These are phyloP conservation scores for Brasilioporus rufonigricans DNA, from an alignment of 768 basidiomycete species.

Conservation along the genomic window DNA sequence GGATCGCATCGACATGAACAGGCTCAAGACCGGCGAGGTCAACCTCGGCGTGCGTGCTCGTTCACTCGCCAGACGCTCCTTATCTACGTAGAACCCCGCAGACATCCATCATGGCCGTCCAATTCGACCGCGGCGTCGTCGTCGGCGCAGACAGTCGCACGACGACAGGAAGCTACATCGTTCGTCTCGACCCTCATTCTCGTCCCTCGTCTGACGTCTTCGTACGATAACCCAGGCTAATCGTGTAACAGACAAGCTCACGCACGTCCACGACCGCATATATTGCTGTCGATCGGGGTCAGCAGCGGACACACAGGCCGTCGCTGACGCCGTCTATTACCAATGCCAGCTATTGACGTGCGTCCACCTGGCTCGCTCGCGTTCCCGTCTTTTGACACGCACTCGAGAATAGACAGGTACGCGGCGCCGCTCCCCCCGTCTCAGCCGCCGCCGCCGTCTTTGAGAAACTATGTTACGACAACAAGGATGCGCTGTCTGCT, in stretches of 20 bases:
- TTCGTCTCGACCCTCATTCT: conserved; percentile 36
- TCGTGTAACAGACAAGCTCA: conserved; percentile 98
- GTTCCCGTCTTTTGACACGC: background rate
- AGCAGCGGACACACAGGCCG: conserved; percentile 95
- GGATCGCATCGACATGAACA: conserved; percentile 77
- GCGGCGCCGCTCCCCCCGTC: conserved; percentile 71
- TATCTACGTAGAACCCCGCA: conserved; percentile 30
- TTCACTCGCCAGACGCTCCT: background rate
- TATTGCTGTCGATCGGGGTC: conserved; percentile 99
- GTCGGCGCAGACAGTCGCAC: conserved; percentile 97
- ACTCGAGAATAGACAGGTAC: conserved; percentile 43
- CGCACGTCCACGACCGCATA: conserved; percentile 94
- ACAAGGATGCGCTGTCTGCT: conserved; percentile 86
- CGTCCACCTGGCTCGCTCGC: conserved; percentile 21
- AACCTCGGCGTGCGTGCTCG: conserved; percentile 81
- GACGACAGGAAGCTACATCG: conserved; percentile 95
- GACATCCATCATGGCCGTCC: conserved; percentile 99
- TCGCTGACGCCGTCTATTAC: conserved; percentile 89
- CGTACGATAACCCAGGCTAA: conserved; percentile 62
- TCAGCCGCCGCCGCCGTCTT: conserved; percentile 80
- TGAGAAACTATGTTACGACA: conserved; percentile 86
- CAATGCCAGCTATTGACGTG: conserved; percentile 75
- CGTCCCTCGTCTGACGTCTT: background rate
- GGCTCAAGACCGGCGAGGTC: conserved; percentile 92
- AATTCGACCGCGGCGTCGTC: conserved; percentile 92